phyloP scores from a whole-genome alignment of 164 flowering plant genomes.

The Buxus sempervirens region DNA sequence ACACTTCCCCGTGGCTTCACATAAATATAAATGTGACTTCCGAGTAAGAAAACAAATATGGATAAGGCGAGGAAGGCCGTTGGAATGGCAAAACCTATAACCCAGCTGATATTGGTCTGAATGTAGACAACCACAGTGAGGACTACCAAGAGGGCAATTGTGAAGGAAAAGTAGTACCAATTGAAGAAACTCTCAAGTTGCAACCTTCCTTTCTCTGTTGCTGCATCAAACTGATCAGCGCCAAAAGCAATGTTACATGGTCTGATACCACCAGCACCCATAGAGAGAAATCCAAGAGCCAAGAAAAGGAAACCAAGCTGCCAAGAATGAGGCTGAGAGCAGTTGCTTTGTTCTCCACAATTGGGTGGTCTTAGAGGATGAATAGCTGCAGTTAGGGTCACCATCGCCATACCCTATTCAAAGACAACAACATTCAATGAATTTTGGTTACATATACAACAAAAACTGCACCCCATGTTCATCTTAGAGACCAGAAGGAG shows the following conservation, averaged over 20 bases:
- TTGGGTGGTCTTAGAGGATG: constrained; percentile 33
- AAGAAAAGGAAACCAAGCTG: constrained; percentile 40
- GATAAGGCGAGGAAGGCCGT: constrained; percentile 39
- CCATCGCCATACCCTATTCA: constrained; percentile 32
- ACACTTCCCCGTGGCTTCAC: constrained; percentile 50
- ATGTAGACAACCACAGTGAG: constrained; percentile 55
- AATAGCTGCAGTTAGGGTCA: constrained; percentile 43
- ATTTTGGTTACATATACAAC: too few relatives aligned
- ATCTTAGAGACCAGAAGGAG: neutral
- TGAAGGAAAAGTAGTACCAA: constrained; percentile 73
- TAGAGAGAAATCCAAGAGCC: constrained; percentile 32
- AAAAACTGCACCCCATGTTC: too few relatives aligned
- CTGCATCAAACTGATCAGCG: constrained; percentile 64
- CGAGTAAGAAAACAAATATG: constrained; percentile 39
- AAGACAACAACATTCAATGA: neutral
- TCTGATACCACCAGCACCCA: constrained; percentile 64
- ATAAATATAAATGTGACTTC: constrained; percentile 37
- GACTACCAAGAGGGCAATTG: constrained; percentile 45
- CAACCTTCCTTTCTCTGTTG: constrained; percentile 40
- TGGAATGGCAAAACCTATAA: constrained; percentile 51
- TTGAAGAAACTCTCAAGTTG: constrained; percentile 54
- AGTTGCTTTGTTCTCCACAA: constrained; percentile 21
- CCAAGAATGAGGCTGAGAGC: constrained; percentile 33
- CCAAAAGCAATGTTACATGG: constrained; percentile 76
- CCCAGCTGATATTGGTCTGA: constrained; percentile 62